Base-by-base conservation (phyloP, 2,329 filamentous ascomycete genomes). In the Cercospora beticola region DNA sequence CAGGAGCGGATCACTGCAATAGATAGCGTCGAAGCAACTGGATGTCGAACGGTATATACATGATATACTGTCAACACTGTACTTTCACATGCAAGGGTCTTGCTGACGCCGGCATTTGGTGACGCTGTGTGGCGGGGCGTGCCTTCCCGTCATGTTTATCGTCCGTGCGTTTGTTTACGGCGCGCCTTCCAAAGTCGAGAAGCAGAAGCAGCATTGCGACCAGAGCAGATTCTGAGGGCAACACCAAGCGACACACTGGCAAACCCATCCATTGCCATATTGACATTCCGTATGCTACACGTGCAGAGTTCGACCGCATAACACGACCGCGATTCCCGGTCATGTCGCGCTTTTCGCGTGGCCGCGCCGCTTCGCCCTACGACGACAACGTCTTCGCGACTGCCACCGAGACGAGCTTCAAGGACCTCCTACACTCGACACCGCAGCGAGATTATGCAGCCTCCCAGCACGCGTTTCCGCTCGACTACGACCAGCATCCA, bases 401-500 rank as follows among this genome's bases (percentile, higher is more conserved):
- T 31, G 72, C 70, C 21, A 72, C 70, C 21, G 67, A 66, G 57
- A 73, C 71, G 40, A 73, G 72, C 65, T 72, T 73, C 59, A 59
- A 69, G 46, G 65, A 70, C 65, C 56, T 70, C 28, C 59, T 74
- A 18, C 72, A 74, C 56, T 73, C 71, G 16, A 74, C 72, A 9
- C 72, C 72, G 54, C 72, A 73, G 60, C 66, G 65, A n/a, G 52
- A 65, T 16, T 18, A 40, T 30, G 21, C 64, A 4, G 65, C 28
- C 36, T 21, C 59, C 31, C 26, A 30, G 30, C 54, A 70, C 31
- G 56, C 64, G 12, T 54, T 73, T 4, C 67, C 72, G 18, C 68
- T 75, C 4, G 49, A 71, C 36, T 71, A 76, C 70, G 69, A 75
- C 46, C 64, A 72, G 62, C 72, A 70, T 40, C 61, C 68, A 21